Conservation (phyloP, 805 yeast species). For the Blastobotrys americana region DNA sequence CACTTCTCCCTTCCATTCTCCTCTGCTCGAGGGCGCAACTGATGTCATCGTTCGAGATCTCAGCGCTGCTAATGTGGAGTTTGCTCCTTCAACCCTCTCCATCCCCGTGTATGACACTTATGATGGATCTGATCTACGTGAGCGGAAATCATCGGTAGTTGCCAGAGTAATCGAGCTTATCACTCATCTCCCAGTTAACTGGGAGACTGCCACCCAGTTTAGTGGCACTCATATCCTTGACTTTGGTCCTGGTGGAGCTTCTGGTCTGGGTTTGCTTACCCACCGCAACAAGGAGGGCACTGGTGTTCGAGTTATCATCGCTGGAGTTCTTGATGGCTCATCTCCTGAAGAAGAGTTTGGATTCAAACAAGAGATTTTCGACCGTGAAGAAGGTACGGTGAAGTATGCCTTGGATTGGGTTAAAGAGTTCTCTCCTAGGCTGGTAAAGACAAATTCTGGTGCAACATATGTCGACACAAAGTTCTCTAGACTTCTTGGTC, state of each 20-base stretch:
- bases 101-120: constrained; percentile 91
- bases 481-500: constrained; percentile 83
- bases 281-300: constrained; percentile 98
- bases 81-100: constrained; percentile 47
- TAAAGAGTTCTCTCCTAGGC: constrained; percentile 75
- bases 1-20: constrained; percentile 95
- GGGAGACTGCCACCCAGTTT: constrained; percentile 87
- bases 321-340: constrained; percentile 74
- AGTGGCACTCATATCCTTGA: constrained; percentile 83
- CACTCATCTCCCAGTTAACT: constrained; percentile 81
- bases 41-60: constrained; percentile 61
- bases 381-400: constrained; percentile 53
- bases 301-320: constrained; percentile 89
- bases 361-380: constrained; percentile 90
- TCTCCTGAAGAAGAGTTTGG: constrained; percentile 80
- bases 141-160: constrained; percentile 40
- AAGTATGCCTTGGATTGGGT: constrained; percentile 90
- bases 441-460: constrained; percentile 57
- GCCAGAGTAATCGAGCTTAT: constrained; percentile 74
- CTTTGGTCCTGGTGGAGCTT: constrained; percentile 98
- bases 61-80: constrained; percentile 48
- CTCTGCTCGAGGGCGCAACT: constrained; percentile 67
- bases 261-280: constrained; percentile 93
- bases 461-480: constrained; percentile 87
- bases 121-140: constrained; percentile 72